Percentiles rank a stretch among this genome's conserved stretches.
Conservation (phyloP, 2,329 filamentous ascomycete species). For the Alternaria ethzedia region DNA sequence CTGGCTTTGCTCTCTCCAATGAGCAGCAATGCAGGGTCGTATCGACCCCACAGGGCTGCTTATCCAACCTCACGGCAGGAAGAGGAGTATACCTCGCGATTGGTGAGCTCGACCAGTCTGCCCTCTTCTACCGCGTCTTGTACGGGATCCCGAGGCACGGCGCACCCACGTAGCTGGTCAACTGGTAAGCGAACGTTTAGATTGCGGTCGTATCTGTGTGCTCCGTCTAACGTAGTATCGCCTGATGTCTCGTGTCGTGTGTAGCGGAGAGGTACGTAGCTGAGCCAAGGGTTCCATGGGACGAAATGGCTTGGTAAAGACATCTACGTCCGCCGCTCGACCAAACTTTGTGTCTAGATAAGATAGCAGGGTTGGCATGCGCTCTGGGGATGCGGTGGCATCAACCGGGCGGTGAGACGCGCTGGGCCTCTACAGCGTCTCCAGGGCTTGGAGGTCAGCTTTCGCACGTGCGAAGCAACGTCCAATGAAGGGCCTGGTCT, state of each 20-base stretch:
- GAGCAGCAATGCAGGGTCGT: background rate
- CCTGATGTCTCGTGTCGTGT: constrained; percentile 4
- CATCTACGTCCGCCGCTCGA: background rate
- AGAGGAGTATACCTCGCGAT: constrained; percentile 1
- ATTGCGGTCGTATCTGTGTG: constrained; percentile 4
- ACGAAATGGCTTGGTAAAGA: background rate
- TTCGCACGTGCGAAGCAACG: constrained; percentile 10
- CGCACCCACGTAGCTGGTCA: constrained; percentile 3
- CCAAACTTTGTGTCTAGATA: background rate
- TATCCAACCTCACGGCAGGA: constrained; percentile 1
- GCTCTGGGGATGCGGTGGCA: constrained; percentile 6
- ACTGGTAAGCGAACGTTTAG: constrained; percentile 6
- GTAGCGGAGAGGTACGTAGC: constrained; percentile 1
- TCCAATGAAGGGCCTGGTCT: background rate
- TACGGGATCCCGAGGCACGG: background rate
- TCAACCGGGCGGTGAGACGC: constrained; percentile 19
- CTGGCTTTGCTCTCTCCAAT: background rate
- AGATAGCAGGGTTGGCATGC: background rate
- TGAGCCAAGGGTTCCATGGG: background rate
- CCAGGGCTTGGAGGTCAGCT: constrained; percentile 8
- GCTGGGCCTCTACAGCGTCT: background rate
- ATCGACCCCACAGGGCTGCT: constrained; percentile 20
- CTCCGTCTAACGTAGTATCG: constrained; percentile 3
- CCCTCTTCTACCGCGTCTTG: background rate
- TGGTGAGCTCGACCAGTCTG: background rate